phyloP scores from a whole-genome alignment of 2,329 filamentous ascomycete genomes.

The Paraconiothyrium sp. region DNA sequence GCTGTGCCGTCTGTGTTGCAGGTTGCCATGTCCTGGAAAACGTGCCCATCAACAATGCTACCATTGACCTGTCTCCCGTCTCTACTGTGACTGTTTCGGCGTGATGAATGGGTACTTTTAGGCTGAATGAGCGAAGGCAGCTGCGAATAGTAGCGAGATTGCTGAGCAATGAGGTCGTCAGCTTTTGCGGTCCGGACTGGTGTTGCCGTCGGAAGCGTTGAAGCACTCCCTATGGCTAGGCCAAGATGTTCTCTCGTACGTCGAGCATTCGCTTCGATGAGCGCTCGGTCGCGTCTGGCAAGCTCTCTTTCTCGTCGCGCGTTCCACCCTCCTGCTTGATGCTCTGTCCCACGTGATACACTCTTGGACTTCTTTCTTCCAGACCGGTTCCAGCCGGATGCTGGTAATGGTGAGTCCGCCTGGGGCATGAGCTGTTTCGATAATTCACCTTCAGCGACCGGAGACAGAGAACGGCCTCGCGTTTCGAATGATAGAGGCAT shows the following conservation, averaged over 20 bases:
- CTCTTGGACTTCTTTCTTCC: background rate
- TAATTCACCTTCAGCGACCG: slow-evolving; percentile 16
- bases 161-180: slow-evolving; percentile 15
- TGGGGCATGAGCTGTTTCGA: background rate
- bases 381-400: background rate
- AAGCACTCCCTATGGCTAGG: slow-evolving; percentile 20
- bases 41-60: slow-evolving; percentile 4
- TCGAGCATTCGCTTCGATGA: slow-evolving; percentile 22
- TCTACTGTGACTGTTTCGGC: slow-evolving; percentile 4
- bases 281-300: slow-evolving; percentile 27
- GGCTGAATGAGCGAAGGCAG: slow-evolving; percentile 4
- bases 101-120: background rate
- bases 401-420: background rate
- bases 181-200: slow-evolving; percentile 18
- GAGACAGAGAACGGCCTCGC: slow-evolving; percentile 12
- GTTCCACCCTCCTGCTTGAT: slow-evolving; percentile 31
- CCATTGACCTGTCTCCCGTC: background rate
- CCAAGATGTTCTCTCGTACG: slow-evolving; percentile 22
- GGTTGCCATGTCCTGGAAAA: background rate
- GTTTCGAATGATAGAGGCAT: slow-evolving; percentile 13
- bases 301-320: slow-evolving; percentile 29
- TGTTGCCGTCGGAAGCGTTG: slow-evolving; percentile 20
- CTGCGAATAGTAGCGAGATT: slow-evolving; percentile 27
- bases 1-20: background rate
- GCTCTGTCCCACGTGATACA: background rate